These are phyloP conservation scores for Verticillium longisporum DNA, from an alignment of 2,329 filamentous ascomycete species.

Conservation along the genomic window DNA sequence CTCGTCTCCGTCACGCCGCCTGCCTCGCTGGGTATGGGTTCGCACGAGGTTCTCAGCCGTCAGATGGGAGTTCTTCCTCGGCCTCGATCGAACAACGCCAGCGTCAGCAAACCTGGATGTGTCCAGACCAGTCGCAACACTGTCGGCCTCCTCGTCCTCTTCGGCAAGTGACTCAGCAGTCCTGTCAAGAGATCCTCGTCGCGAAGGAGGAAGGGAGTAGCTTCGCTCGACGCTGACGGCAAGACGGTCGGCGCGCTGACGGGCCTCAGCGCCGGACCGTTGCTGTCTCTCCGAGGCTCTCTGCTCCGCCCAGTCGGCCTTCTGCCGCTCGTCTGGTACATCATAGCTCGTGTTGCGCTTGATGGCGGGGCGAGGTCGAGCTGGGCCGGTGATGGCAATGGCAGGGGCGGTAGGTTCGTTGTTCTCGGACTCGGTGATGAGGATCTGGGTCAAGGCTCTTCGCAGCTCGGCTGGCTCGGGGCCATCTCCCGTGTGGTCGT, in stretches of 20 bases:
- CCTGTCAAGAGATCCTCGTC: constrained; percentile 5
- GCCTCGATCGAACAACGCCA: constrained; percentile 5
- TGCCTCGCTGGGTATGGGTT: constrained; percentile 22
- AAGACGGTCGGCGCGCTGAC: constrained; percentile 28
- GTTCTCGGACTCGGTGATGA: constrained; percentile 22
- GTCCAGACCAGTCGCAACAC: background rate
- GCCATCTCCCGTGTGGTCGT: constrained; percentile 19
- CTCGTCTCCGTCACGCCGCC: constrained; percentile 11
- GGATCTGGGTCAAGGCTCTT: constrained; percentile 28
- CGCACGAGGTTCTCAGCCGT: constrained; percentile 27
- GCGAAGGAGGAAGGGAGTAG: constrained; percentile 22
- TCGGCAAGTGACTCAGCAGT: background rate
- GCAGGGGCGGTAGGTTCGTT: background rate
- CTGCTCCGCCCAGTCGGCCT: constrained; percentile 31
- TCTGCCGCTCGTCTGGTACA: constrained; percentile 29
- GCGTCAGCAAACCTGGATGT: background rate
- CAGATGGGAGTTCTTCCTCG: constrained; percentile 7
- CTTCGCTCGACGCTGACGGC: constrained; percentile 29
- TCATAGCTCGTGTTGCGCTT: constrained; percentile 36
- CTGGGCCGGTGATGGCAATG: background rate
- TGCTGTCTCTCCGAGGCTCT: constrained; percentile 27
- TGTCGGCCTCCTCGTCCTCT: constrained; percentile 4
- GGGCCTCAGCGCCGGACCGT: constrained; percentile 31
- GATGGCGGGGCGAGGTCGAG: constrained; percentile 27
- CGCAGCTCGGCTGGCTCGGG: constrained; percentile 31